Evolutionary conservation across 148 eudicot genomes (phyloP), one percentile per base, ranked within the genome.

Genomic region (Bassia scoparia): DNA sequence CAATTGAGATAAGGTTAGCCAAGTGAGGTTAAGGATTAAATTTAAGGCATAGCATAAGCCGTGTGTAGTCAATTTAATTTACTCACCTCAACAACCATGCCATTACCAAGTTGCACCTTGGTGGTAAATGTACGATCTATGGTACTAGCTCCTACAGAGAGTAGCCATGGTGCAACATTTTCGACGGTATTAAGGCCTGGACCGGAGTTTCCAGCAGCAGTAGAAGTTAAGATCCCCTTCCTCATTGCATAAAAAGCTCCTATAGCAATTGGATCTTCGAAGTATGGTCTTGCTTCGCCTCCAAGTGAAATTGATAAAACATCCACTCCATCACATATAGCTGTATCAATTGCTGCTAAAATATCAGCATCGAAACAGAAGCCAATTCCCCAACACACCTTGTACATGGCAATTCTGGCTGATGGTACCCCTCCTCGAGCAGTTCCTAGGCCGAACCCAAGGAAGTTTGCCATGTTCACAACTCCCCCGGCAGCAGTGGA

Each of bases 291-390:
- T 26, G 18, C 35, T 14, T 5, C 3, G 23, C 56, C 68, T 34
- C 89, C 88, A 1, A 86, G 3, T 0, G 91, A 88, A n/a, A 81
- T 89, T 0, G 91, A 86, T 4, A 88, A 77, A 12, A 88, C 72
- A 23, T 86, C 86, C 5, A 88, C 92, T n/a, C 89, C 92, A 77
- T 88, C 92, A 0, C 71, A 77, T 15, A 86, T 81, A 27, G 92
- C 92, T 20, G 84, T 81, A 55, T 88, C 89, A 70, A 88, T 81
- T 27, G 92, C 92, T 9, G 87, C 86, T 5, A 88, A 37, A 6
- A 83, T 67, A 56, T 88, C 65, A 1, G 84, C 78, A 16, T 41
- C 74, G 0, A 7, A 18, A 54, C 92, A 88, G 9, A 7, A 8
- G 0, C 70, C 72, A 65, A 64, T 72, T 0, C 35, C 24, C 87